phyloP scores from a whole-genome alignment of 495 filamentous ascomycete species.

The Talaromyces adpressus region DNA sequence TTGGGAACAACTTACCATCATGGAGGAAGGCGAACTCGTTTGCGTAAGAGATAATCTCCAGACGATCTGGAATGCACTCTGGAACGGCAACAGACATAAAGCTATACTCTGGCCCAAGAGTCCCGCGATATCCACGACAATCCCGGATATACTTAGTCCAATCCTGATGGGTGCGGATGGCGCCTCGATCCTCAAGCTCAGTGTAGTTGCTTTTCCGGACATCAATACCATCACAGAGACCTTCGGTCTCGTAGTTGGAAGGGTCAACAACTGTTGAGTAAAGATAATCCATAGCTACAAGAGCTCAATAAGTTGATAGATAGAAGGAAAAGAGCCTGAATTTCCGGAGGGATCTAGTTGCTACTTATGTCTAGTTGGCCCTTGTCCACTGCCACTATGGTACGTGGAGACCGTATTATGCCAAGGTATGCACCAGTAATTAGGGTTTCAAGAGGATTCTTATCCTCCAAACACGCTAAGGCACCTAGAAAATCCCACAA shows the following conservation, averaged over 20 bases:
- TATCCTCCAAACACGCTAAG: background rate
- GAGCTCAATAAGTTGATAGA: background rate
- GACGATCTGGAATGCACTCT: constrained; percentile 33
- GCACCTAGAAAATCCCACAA: background rate
- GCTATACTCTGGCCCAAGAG: background rate
- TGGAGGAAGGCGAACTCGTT: constrained; percentile 37
- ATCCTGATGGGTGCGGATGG: background rate
- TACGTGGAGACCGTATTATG: background rate
- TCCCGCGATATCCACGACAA: background rate
- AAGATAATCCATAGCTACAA: background rate
- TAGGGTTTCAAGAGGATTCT: background rate
- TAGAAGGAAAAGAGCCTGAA: background rate
- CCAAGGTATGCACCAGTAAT: background rate
- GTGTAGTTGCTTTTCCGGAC: background rate
- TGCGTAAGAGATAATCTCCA: constrained; percentile 33
- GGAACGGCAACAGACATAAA: constrained; percentile 11
- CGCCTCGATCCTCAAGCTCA: background rate
- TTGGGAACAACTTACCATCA: constrained; percentile 23
- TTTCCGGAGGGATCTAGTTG: background rate
- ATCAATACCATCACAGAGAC: background rate
- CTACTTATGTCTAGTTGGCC: background rate
- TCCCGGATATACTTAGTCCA: background rate
- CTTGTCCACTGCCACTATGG: background rate
- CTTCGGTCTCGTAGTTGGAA: background rate
- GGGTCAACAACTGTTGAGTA: background rate